Base-by-base conservation (phyloP, 1,139 yeast species). In the Yamadazyma oceani region DNA sequence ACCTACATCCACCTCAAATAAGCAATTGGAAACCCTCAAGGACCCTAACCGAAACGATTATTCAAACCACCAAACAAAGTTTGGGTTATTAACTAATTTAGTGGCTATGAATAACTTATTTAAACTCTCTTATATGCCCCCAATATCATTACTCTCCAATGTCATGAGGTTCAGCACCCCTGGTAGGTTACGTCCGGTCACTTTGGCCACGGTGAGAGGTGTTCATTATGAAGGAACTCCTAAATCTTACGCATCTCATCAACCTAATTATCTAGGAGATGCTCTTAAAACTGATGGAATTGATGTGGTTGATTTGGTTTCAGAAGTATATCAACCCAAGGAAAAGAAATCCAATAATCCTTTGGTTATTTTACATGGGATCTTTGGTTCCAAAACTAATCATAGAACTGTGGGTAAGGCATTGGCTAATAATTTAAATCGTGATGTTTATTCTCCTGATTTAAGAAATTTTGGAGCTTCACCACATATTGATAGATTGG, bases 401-500 rank as follows among this genome's bases (percentile, higher is more conserved):
- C 87, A 86, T 54, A 66, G 96, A 44, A 70, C 89, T 0, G 86
- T 89, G 16, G 88, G 83, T 35, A 77, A 78, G 41, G 57, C 57
- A 26, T 53, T 71, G 22, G 55, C 75, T 62, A 44, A 73, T 55
- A 55, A 52, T 28, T 53, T 76, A 39, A 50, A 73, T 54, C 43
- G 76, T 53, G 61, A 63, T 42, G 77, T 89, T 1, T 87, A 79
- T 56, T 80, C 94, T 50, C 60, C 87, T 4, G 97, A 92, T 57
- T 69, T 90, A 43, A 69, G 98, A 46, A 90, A 92, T 61, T 96
- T 90, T 55, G 98, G 98, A 2, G 78, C 72, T n/a, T 85, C 96
- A 6, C 97, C 97, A 0, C 95, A 85, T 52, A 57, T 52, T 17
- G 53, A 62, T 0, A 65, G 84, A 23, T 86, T 87, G 53, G 92